Base-by-base conservation (phyloP, 257 asterid genomes). In the Ilex aquifolium region DNA sequence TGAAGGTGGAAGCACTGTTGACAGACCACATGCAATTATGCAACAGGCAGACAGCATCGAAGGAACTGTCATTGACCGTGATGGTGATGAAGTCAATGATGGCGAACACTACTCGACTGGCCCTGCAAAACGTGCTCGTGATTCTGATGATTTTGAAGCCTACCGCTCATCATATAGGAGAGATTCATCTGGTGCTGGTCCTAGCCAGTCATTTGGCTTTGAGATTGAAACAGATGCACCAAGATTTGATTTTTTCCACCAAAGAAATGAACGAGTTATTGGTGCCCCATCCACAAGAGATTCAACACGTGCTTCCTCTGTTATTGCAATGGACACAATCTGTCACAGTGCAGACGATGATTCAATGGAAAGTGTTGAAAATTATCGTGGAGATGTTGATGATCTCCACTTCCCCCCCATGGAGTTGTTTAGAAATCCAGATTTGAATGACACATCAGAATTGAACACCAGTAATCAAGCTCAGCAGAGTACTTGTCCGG, bases 1-100 rank as follows among this genome's bases (percentile, higher is more conserved):
- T 66, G 99, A 93, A 86, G 96, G 95, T 72, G 99, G 97, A 76
- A 93, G 99, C 80, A 93, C 99, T 2, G 96, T 82, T 66, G 99
- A 93, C 73, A 77, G 86, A 70, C 94, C 96, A 63, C 95, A 76
- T 15, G 65, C 84, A 72, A 69, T 67, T 49, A 66, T 73, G 69
- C 99, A 82, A 67, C 97, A 82, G 14, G 95, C 95, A 14, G 99
- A 93, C 72, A 93, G 99, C 61, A 84, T 85, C 12, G 99, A 93
- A 80, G 99, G 99, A 72, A 93, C 96, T 64, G 96, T 93, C 63
- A 90, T 93, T 32, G 99, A 93, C 67, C 97, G 95, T 31, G 99
- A 93, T 56, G 95, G 91, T 31, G 99, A 93, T 75, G 99, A 93
- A 78, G 97, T 93, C 11, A 80, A 87, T 70, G 99, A 84, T 73